Base-by-base conservation (phyloP, 2,329 filamentous ascomycete species). In the Scedosporium dehoogii region DNA sequence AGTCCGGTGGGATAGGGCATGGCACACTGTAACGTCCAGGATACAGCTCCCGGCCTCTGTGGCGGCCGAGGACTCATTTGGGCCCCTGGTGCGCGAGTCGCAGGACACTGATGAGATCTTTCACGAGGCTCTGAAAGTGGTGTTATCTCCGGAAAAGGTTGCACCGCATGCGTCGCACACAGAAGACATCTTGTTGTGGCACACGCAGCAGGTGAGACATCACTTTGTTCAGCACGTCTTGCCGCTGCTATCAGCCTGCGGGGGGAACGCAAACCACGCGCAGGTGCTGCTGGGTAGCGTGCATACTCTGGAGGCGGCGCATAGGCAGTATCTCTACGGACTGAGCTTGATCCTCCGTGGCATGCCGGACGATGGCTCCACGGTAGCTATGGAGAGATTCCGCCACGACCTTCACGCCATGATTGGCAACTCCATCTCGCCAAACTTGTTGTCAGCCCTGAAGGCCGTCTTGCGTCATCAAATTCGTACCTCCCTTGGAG, bases 391-490 rank as follows among this genome's bases (percentile, higher is more conserved):
- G 6, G 70, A 69, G 60, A 82, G 80, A 62, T 88, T 90, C 68
- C 77, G 76, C 16, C 75, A 81, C 58, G 86, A 90, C 65, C 72
- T 90, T 10, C 81, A 88, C 68, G 84, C 86, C 23, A 77, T 89
- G 23, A 80, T 90, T 65, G 81, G 83, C 55, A 87, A 88, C 70
- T 86, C 85, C 9, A 78, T 85, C 63, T 81, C 81, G 2, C 75
- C 75, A 44, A 75, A 79, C 3, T 75, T 89, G 58, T 76, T 80
- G 42, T 73, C 74, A 58, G 81, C 85, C 1, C 71, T 90, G 25
- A 79, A 78, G 51, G 75, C 73, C 51, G 81, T 87, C 44, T 69
- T 90, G 56, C 75, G 75, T 12, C 61, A 63, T 27, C 18, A 53
- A 18, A 53, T 63, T n/a, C 61, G 58, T 38, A 44, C 14, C 46